phyloP scores from a whole-genome alignment of 352 stramenopile species.

The Phytophthora rubi region DNA sequence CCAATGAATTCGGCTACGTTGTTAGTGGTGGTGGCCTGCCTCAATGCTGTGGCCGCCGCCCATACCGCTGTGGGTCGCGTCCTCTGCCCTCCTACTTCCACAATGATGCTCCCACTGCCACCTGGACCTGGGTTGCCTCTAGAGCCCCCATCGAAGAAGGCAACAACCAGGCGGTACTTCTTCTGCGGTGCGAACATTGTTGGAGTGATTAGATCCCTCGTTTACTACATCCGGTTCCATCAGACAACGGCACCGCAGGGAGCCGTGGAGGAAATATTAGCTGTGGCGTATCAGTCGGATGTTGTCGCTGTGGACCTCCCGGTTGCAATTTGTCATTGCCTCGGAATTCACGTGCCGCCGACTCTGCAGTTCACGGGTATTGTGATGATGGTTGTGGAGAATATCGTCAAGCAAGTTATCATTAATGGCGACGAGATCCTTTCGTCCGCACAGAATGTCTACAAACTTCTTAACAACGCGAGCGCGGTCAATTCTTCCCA shows the following conservation, averaged over 20 bases:
- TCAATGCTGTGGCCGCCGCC: too few species aligned
- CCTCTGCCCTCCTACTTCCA: too few species aligned
- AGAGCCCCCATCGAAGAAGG: too few species aligned
- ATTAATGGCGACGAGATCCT: slow-evolving; percentile 29
- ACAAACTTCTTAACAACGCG: slow-evolving; percentile 14
- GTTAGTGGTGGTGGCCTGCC: too few species aligned
- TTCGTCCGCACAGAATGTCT: slow-evolving; percentile 23
- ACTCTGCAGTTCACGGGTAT: slow-evolving; percentile 22
- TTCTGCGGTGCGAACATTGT: slow-evolving; percentile 32
- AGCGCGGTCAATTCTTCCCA: slow-evolving; percentile 11
- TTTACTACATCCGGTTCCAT: slow-evolving; percentile 27
- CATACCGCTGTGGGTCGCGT: too few species aligned
- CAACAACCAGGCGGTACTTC: slow-evolving; percentile 17
- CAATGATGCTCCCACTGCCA: too few species aligned
- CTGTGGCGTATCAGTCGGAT: slow-evolving; percentile 29
- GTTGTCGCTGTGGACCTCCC: slow-evolving; percentile 30
- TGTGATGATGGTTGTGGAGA: slow-evolving; percentile 31
- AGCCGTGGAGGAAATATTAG: slow-evolving; percentile 17
- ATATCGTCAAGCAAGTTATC: slow-evolving; percentile 27
- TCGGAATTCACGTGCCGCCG: slow-evolving; percentile 22
- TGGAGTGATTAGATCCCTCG: slow-evolving; percentile 23
- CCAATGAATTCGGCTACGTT: too few species aligned
- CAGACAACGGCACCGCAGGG: slow-evolving; percentile 23
- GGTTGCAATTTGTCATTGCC: slow-evolving; percentile 28
- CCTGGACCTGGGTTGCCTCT: too few species aligned